Percentiles rank a stretch among this genome's conserved stretches.
Conservation (phyloP, 345 rosid genomes). For the Arabis hirsuta region DNA sequence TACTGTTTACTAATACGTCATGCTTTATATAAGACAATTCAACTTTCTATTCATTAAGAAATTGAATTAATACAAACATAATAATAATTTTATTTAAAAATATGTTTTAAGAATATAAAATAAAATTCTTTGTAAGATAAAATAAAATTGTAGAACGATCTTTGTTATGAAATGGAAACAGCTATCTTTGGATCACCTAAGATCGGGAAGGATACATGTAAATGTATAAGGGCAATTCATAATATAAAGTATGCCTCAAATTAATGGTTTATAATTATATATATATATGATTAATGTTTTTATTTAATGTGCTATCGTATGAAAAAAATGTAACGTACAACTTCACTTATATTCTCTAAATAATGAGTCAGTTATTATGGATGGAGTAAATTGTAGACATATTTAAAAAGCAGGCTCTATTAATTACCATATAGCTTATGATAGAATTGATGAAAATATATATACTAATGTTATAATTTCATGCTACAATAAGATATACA, state of each 20-base stretch:
- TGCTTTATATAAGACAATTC: not conserved
- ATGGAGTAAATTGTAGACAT: slow-evolving; percentile 14
- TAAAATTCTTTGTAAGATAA: not conserved
- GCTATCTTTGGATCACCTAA: not conserved
- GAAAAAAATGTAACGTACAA: not conserved
- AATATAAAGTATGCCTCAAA: not conserved
- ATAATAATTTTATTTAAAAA: not conserved
- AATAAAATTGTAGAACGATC: not conserved
- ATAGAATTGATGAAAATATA: not conserved
- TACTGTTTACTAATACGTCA: not conserved
- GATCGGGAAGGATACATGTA: not conserved
- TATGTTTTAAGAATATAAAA: not conserved
- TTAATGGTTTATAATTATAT: not conserved
- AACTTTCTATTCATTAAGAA: not conserved
- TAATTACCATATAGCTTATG: not conserved
- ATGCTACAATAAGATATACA: not conserved
- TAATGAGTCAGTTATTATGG: not conserved
- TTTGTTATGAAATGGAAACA: not conserved
- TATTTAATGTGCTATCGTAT: not conserved
- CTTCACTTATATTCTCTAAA: not conserved
- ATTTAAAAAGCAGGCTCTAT: not conserved
- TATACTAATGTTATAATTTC: not conserved
- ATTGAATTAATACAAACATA: not conserved
- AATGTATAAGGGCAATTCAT: too few species aligned
- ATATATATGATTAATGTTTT: not conserved